Evolutionary conservation across 495 filamentous ascomycete genomes (phyloP).

Genomic region (Aspergillus bertholletiae): DNA sequence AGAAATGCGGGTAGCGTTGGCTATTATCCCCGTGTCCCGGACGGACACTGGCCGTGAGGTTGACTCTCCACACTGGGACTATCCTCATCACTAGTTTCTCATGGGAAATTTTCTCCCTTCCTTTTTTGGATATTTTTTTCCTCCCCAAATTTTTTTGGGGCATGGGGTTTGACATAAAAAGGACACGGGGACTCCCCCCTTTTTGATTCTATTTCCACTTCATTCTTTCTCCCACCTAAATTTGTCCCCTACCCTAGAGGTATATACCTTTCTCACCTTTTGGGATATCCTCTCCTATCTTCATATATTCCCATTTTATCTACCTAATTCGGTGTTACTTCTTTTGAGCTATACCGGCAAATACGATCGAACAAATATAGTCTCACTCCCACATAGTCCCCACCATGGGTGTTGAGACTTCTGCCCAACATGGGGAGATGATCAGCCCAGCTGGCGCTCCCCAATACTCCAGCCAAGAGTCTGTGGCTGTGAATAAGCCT

Average conservation of each 20-base stretch:
- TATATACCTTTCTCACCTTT: constrained; percentile 6
- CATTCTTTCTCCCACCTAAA: background rate
- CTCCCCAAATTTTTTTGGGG: background rate
- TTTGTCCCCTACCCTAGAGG: constrained; percentile 5
- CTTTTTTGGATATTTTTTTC: background rate
- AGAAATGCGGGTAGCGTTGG: background rate
- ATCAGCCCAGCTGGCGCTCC: constrained; percentile 30
- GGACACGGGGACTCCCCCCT: background rate
- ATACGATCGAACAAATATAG: background rate
- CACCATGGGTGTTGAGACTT: constrained; percentile 35
- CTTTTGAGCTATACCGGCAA: background rate
- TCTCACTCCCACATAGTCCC: background rate
- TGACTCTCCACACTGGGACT: constrained; percentile 5
- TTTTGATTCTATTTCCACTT: background rate
- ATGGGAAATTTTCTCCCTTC: constrained; percentile 2
- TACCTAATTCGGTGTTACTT: background rate
- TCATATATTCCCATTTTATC: background rate
- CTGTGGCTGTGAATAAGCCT: constrained; percentile 21
- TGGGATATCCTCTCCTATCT: background rate
- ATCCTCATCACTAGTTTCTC: constrained; percentile 2
- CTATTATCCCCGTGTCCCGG: constrained; percentile 2
- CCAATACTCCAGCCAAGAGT: constrained; percentile 26
- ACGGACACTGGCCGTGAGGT: constrained; percentile 2
- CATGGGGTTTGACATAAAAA: constrained; percentile 7
- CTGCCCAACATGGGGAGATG: constrained; percentile 35